Base-by-base conservation (phyloP, 1,139 yeast genomes). In the Kodamaea suecica region DNA sequence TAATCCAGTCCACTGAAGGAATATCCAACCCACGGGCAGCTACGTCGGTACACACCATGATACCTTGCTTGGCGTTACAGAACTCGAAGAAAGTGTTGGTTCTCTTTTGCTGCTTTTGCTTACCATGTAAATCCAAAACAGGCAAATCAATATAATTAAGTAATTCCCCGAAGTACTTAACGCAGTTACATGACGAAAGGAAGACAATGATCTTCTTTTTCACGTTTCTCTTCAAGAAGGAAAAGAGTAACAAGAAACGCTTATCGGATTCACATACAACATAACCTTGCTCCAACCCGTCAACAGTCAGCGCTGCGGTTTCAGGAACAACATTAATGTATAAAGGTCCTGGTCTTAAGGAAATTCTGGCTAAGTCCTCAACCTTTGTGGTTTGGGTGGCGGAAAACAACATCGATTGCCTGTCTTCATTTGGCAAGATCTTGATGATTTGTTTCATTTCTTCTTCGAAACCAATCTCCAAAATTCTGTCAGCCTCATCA, bases 351-450 rank as follows among this genome's bases (percentile, higher is more conserved):
- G 92, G 83, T 59, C 95, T 80, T 50, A 94, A 73, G 4, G 98
- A 92, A 36, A 94, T 92, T 63, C 99, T 78, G 15, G 98, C 98
- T 55, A 92, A 73, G 66, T 94, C 99, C 59, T 92, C 97, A 44
- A 92, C 98, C 67, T 94, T 94, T 30, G 97, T 92, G 27, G 99
- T 92, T 62, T 92, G 99, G 1, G 99, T 92, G 33, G 99, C 98
- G 11, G 97, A 88, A 59, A 94, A 92, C 49, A 92, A 70, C 97
- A 92, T 92, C 27, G 96, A 76, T 63, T 92, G 99, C 65, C 99
- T 83, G 48, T 84, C 90, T 47, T 88, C 95, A 45, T 79, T 84
- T 32, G 99, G 99, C 55, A 94, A 70, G 44, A 94, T 86, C 63
- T 84, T 86, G 55, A 92, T 87, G 54, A 92, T 92, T 64, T 94